phyloP scores from a whole-genome alignment of 139 green algal genomes.

The Chlamydomonas asymmetrica region DNA sequence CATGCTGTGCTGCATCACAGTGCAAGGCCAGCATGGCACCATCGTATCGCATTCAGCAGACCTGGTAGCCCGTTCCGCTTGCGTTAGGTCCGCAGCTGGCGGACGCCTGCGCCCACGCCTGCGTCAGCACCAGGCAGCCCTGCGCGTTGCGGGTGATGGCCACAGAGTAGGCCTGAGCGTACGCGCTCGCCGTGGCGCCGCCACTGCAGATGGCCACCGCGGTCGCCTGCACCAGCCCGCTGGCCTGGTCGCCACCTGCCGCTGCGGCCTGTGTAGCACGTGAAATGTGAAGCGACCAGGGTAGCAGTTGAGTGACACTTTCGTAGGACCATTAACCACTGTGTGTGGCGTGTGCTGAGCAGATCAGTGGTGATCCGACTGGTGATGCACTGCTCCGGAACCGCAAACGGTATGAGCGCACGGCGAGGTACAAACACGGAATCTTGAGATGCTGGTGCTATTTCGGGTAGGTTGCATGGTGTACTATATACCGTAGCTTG shows the following conservation, averaged over 20 bases:
- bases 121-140: constrained; percentile 18
- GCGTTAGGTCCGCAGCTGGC: too few relatives aligned
- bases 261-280: background rate
- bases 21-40: too few relatives aligned
- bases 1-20: too few relatives aligned
- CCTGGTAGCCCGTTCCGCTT: too few relatives aligned
- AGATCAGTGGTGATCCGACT: background rate
- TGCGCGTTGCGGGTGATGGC: constrained; percentile 13
- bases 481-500: too few relatives aligned
- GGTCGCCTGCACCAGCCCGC: constrained; percentile 19
- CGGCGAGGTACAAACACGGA: background rate
- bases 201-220: constrained; percentile 19
- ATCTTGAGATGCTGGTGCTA: background rate
- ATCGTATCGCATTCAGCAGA: too few relatives aligned
- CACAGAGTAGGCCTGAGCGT: constrained; percentile 3
- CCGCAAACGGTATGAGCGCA: background rate
- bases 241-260: constrained; percentile 3
- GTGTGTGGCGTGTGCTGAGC: too few relatives aligned
- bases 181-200: constrained; percentile 9
- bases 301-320: too few relatives aligned
- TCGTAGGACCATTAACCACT: too few relatives aligned
- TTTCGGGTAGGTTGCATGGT: too few relatives aligned
- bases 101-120: constrained; percentile 15
- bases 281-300: background rate
- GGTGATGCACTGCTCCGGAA: background rate